These are phyloP conservation scores for Sporothrix variecibatus DNA, from an alignment of 2,329 filamentous ascomycete genomes.

Conservation along the genomic window DNA sequence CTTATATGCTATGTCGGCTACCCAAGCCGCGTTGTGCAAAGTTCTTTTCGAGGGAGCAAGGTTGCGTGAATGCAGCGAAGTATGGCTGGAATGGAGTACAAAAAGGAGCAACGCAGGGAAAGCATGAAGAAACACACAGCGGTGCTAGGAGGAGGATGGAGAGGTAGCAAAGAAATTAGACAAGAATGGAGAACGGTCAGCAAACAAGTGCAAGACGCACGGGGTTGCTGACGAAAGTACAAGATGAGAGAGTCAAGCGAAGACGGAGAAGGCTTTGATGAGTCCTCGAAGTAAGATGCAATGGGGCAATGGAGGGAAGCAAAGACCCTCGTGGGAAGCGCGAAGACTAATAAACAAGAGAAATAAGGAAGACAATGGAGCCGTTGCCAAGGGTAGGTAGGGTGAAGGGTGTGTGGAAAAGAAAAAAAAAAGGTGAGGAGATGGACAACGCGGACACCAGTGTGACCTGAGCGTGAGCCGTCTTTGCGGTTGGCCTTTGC, in stretches of 20 bases:
- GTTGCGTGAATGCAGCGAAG: background rate
- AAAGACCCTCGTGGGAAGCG: background rate
- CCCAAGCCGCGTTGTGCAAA: background rate
- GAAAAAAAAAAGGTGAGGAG: background rate
- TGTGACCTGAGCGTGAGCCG: constrained; percentile 9
- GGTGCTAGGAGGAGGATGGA: background rate
- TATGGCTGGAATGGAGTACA: background rate
- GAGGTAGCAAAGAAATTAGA: constrained; percentile 1
- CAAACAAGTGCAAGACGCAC: background rate
- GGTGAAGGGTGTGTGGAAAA: background rate
- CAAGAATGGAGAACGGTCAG: background rate
- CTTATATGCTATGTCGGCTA: constrained; percentile 10
- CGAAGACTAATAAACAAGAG: background rate
- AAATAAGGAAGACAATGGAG: background rate
- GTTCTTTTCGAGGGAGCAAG: background rate
- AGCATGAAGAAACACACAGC: background rate
- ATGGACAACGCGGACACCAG: constrained; percentile 19
- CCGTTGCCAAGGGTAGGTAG: background rate
- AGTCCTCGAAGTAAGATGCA: background rate
- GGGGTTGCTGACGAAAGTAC: constrained; percentile 6
- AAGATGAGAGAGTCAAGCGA: background rate
- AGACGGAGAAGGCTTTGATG: background rate
- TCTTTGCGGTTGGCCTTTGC: background rate
- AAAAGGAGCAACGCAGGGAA: background rate
- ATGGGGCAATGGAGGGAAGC: background rate